Base-by-base conservation (phyloP, 139 green algal genomes). In the Micromonas pusilla region DNA sequence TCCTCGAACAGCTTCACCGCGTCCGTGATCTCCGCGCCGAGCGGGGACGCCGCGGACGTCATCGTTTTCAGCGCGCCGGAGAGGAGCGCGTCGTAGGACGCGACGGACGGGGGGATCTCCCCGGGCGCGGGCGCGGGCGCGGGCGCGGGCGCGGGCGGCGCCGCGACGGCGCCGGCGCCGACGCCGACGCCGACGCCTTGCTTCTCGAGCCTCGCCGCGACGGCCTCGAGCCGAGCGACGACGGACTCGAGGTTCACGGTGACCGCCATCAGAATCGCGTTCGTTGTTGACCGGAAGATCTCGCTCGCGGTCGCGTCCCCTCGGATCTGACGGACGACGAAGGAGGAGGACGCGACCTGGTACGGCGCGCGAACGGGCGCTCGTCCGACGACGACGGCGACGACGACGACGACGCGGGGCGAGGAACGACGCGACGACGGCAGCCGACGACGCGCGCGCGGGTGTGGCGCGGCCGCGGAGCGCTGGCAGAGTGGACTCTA, bases 1-100 rank as follows among this genome's bases (percentile, higher is more conserved):
- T 80, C 68, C 0, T 76, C 76, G 66, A 73, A 25, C 65, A 87
- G 62, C 20, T 76, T 53, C 21, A 60, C 26, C 23, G 67, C 83
- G 32, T 70, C 66, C 23, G 38, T 32, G 39, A 81, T 28, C 52
- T 83, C 70, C 28, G 79, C 70, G 30, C 80, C 80, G 31, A 87
- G 34, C 21, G 28, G 9, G 34, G 4, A n/a, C n/a, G 62, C 52
- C 45, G 76, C 66, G 19, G 28, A 45, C 2, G 77, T 1, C 21
- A 80, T 0, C 30, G 19, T 26, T 5, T 3, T 60, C 26, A 78
- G n/a, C 20, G 52, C 52, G 30, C 23, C 67, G n/a, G 26, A 3
- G 1, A 84, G 37, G 33, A 80, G 57, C 57, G 21, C 34, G 20
- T 79, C 73, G 77, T 72, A 85, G 4, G 67, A 37, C 4, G 75